Evolutionary conservation across 2,329 filamentous ascomycete species (phyloP), one percentile per base, ranked within the genome.

Genomic region (Colletotrichum falcatum): DNA sequence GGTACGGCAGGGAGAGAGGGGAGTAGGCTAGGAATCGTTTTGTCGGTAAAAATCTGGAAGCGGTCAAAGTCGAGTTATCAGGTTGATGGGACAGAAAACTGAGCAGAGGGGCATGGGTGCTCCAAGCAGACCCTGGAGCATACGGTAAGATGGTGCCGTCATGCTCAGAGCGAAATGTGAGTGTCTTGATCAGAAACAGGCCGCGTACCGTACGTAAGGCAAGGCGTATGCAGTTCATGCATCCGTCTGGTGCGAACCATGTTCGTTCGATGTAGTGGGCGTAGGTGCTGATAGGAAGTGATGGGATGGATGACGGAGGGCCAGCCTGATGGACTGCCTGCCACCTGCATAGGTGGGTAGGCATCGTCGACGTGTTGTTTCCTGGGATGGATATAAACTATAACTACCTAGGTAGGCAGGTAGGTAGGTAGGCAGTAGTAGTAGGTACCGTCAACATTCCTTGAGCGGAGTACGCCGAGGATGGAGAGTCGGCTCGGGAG

Each of bases 201-300:
- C 66, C 61, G 63, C 63, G 44, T 46, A 23, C 3, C 44, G 63
- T 61, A 70, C 63, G 63, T 66, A 66, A 66, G 62, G 66, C 54
- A 61, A 66, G 55, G 66, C 61, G 46, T 44, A 39, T 39, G 44
- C 37, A 16, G 44, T 23, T n/a, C 28, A 65, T 46, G 54, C 44
- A 44, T 54, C 18, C 18, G 35, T 23, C 49, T 33, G 6, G 51
- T 69, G 46, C 66, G 46, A 65, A 51, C 46, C 61, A 53, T 46
- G 66, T 65, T 68, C 66, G 39, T 69, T 69, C 66, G 46, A 69
- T 69, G 58, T 7, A 33, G 30, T 69, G 61, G 46, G 65, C 65
- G 58, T 7, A 33, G 30, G 30, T 35, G 14, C 44, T 20, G 20
- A 23, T 23, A 46, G 44, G 20, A 12, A 46, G 9, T 46, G 42